Evolutionary conservation across 2,329 filamentous ascomycete species (phyloP).

Genomic region (Stachybotrys elegans): DNA sequence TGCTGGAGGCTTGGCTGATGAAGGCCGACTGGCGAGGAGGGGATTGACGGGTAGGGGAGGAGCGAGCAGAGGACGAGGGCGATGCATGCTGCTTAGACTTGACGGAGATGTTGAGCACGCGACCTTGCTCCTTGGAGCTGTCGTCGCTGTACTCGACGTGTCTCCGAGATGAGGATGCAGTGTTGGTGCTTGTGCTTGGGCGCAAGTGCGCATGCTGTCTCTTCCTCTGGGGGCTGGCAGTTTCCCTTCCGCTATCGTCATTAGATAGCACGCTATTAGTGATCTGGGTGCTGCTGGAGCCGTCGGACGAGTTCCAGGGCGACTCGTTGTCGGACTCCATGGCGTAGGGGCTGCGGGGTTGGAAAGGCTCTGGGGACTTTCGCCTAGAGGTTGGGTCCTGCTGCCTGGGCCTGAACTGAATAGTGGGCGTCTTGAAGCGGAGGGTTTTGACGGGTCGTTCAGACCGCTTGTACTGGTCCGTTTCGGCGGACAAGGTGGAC

Average conservation of each 20-base stretch:
- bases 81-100: not conserved
- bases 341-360: not conserved
- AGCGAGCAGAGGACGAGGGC: not conserved
- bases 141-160: not conserved
- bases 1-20: not conserved
- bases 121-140: not conserved
- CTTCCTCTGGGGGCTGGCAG: not conserved
- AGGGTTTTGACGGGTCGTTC: not conserved
- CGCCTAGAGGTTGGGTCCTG: not conserved
- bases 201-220: not conserved
- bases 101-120: not conserved
- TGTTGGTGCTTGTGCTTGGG: not conserved
- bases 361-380: not conserved
- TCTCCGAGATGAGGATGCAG: not conserved
- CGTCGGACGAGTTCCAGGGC: not conserved
- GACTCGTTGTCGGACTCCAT: constrained; percentile 1
- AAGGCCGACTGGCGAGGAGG: not conserved
- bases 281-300: not conserved
- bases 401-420: not conserved
- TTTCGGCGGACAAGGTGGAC: not conserved
- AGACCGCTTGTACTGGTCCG: not conserved
- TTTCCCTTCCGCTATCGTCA: not conserved
- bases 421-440: not conserved
- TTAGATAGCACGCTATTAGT: not conserved
- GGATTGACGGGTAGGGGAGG: not conserved